Base-by-base conservation (phyloP, 2,329 filamentous ascomycete genomes). In the Calonectria fujianensis region DNA sequence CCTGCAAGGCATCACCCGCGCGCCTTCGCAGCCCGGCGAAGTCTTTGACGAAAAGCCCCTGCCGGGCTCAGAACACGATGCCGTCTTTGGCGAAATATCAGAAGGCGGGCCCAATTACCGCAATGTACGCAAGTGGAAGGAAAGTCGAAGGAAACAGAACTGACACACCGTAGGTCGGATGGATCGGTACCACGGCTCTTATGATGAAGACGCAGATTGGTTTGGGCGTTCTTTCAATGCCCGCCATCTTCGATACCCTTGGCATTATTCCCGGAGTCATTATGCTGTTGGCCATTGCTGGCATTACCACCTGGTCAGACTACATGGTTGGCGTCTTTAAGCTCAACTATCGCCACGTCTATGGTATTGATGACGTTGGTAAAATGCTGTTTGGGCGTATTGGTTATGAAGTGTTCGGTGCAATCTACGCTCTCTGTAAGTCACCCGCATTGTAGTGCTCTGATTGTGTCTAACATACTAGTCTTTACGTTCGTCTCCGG, bases 281-380 rank as follows among this genome's bases (percentile, higher is more conserved):
- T 27, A 81, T 84, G 35, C 80, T 89, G 6, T 39, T 84, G 2
- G 74, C 77, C 5, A 84, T 89, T 41, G 86, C 82, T 2, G 74
- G 41, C 32, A 87, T 89, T 75, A 88, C 87, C 0, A 88, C 85
- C 1, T 89, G 88, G 88, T 87, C 86, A 3, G 83, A 84, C 69
- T 88, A 87, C 74, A 86, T 88, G 27, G 83, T 89, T 14, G 87
- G 86, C 13, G 79, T 82, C 29, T 90, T 90, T 83, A 90, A 90
- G 76, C 73, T 88, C 45, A 82, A 82, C n/a, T 88, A 90, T 76
- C 85, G 84, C 3, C 84, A 87, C 48, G 86, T 90, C 2, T 90
- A 90, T 78, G 85, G 87, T 39, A 88, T 90, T 73, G 88, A 89
- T 68, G 89, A 90, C 75, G 88, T 86, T 3, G 88, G 88, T 32